Base-by-base conservation (phyloP, 768 basidiomycete genomes). In the Crassisporium funariophilum region DNA sequence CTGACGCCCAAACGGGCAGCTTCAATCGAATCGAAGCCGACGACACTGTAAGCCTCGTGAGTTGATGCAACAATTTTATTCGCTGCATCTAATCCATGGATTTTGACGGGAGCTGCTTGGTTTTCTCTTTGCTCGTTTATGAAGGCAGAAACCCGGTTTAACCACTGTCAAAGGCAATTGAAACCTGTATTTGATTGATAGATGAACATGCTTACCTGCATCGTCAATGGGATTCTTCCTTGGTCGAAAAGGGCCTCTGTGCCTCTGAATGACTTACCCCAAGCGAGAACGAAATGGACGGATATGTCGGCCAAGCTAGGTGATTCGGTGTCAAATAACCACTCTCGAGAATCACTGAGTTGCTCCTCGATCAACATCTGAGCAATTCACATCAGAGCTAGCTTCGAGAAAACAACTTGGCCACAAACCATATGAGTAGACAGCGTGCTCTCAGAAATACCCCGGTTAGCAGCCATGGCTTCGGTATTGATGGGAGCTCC, bases 221-320 rank as follows among this genome's bases (percentile, higher is more conserved):
- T 42, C 5, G 68, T 65, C 16, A 65, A 53, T 9, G 79, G 77
- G 52, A 76, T 73, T 4, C 56, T 56, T 4, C 50, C 44, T 10
- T 58, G 47, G 41, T 77, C 70, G 44, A 74, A 72, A 7, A 81
- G 54, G 7, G 61, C 54, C 29, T 65, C 57, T 15, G 70, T 59
- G 8, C 61, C 59, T 22, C 53, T 66, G 58, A 77, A 72, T 10
- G 39, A 34, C 22, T 62, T 63, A 23, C 70, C 56, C 81, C 81
- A 83, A 5, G 59, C 56, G 49, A 75, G 63, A 4, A 76, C 55
- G 51, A 79, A 78, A 49, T 82, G 73, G 6, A 76, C 66, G 2
- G 77, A 72, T 24, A 83, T 59, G 56, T 84, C 83, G 5, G 73
- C 77, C 17, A 81, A 61, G 33, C 76, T 70, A 7, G 82, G 79